Base-by-base conservation (phyloP, 768 basidiomycete species). In the Paxillus rubicundulus region DNA sequence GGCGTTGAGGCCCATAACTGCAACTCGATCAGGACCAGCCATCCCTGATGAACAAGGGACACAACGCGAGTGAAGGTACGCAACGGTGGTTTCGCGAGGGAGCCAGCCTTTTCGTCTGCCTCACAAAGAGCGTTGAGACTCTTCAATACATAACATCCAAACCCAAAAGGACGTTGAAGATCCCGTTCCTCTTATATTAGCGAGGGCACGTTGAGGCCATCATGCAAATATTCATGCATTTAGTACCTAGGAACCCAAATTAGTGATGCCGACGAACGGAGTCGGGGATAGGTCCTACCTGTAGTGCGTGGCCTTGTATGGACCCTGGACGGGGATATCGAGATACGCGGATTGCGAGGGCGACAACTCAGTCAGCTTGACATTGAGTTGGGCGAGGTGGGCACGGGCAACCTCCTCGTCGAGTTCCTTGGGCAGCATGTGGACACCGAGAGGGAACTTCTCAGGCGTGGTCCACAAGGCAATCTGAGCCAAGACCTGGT, bases 391-490 rank as follows among this genome's bases (percentile, higher is more conserved):
- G 45, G 79, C 80, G 52, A 98, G 79, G 74, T 99, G 97, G 46
- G 97, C 93, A 61, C 95, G 91, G 40, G 97, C 97, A 61, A 99
- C 97, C 75, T 98, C 95, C 80, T 99, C 97, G 64, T 99, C 97
- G 60, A 99, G 88, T 56, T 92, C 87, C 81, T 99, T 99, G 59
- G 96, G 97, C 45, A 99, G 81, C 76, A 98, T 95, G 82, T 99
- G 96, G 28, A 98, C 96, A 57, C 97, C 97, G 62, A 98, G 82
- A 45, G 90, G 88, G 85, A 98, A 98, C 68, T 87, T 85, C 73
- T 86, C 85, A 32, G 87, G 84, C 59, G 85, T 90, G 40, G 91
- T 95, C 93, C 93, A 99, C 70, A 99, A 86, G 20, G 93, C 95
- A 66, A 99, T 98, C 76, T 97, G 95, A 28, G 96, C 96, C 64